Conservation (phyloP, 1,284 basidiomycete species). For the Wallemia ichthyophaga region DNA sequence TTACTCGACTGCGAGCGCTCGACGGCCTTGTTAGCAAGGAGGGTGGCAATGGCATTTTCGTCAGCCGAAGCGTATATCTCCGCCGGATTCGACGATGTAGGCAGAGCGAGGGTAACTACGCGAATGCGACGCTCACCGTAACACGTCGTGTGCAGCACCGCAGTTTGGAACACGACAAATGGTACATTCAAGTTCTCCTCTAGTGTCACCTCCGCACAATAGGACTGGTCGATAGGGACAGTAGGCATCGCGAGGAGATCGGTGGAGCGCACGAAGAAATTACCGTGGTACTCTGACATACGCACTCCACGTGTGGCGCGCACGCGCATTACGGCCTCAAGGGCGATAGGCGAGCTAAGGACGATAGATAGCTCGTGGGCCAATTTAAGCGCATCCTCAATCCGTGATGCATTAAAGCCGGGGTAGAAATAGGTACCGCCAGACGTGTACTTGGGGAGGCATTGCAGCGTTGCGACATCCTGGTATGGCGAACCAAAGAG, state of each 20-base stretch:
- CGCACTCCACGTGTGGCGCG: slow-evolving; percentile 79
- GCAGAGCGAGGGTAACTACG: slow-evolving; percentile 71
- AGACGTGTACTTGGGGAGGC: slow-evolving; percentile 84
- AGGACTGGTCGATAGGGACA: slow-evolving; percentile 85
- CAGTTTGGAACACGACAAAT: slow-evolving; percentile 86
- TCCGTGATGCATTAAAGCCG: slow-evolving; percentile 74
- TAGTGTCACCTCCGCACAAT: slow-evolving; percentile 86
- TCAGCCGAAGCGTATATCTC: slow-evolving; percentile 88
- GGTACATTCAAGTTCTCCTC: slow-evolving; percentile 80
- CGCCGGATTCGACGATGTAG: slow-evolving; percentile 70
- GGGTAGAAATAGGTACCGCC: slow-evolving; percentile 98
- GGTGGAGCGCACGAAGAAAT: slow-evolving; percentile 96
- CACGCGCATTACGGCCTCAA: slow-evolving; percentile 92
- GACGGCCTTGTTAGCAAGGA: slow-evolving; percentile 86
- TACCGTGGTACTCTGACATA: slow-evolving; percentile 94
- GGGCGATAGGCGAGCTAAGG: slow-evolving; percentile 71
- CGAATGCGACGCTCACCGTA: slow-evolving; percentile 86
- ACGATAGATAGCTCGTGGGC: slow-evolving; percentile 88
- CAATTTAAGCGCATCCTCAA: slow-evolving; percentile 91
- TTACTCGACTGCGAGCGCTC: slow-evolving; percentile 57
- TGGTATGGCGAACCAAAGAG: slow-evolving; percentile 77
- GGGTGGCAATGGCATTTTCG: slow-evolving; percentile 64
- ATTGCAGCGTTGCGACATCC: slow-evolving; percentile 75
- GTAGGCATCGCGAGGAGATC: slow-evolving; percentile 88
- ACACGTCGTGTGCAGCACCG: slow-evolving; percentile 81